Base-by-base conservation (phyloP, 2,329 filamentous ascomycete genomes). In the Clonostachys sp. region DNA sequence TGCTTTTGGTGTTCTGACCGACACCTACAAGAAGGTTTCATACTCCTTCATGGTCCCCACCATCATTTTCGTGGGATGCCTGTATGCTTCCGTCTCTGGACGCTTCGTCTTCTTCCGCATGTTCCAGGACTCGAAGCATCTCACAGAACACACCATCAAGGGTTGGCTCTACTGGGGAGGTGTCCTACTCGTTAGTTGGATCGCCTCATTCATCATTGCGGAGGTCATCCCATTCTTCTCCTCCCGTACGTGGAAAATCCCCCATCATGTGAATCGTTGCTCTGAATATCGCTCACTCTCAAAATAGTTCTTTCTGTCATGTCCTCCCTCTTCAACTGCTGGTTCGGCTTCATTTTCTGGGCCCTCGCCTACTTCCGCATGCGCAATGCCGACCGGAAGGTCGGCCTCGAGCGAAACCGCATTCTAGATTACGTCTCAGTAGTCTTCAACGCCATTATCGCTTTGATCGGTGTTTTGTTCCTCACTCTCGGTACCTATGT, bases 1-100 rank as follows among this genome's bases (percentile, higher is more conserved):
- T 0, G 91, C 91, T 0, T 96, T 96, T 56, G 91, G 90, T 12
- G 91, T 89, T 1, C 73, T 96, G 17, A 77, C 86, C 41, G 81
- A 88, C 42, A 74, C 86, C 3, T 94, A 86, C 71, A 91, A 94
- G 71, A 96, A 96, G 72, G 78, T 94, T 3, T 81, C 89, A 0
- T 96, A 95, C 67, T 91, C 87, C 12, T 95, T 96, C 72, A 96
- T 96, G 91, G 87, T 96, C 33, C 91, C 91, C 0, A 96, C 91
- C 0, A 78, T 96, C 54, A 90, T 96, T 61, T 96, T 96, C 72
- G 70, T 96, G 5, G 91, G 91, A 8, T 89, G 95, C 1, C 68
- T 96, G 16, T 96, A 96, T 62, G 91, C 91, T 14, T 94, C 89
- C 0, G 89, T 96, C 2, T 91, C 89, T 5, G 87, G 89, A 1